Percentiles rank a stretch among this genome's conserved stretches.
These are phyloP conservation scores for Pleurotus ostreatus DNA, from an alignment of 768 basidiomycete genomes.

Conservation along the genomic window DNA sequence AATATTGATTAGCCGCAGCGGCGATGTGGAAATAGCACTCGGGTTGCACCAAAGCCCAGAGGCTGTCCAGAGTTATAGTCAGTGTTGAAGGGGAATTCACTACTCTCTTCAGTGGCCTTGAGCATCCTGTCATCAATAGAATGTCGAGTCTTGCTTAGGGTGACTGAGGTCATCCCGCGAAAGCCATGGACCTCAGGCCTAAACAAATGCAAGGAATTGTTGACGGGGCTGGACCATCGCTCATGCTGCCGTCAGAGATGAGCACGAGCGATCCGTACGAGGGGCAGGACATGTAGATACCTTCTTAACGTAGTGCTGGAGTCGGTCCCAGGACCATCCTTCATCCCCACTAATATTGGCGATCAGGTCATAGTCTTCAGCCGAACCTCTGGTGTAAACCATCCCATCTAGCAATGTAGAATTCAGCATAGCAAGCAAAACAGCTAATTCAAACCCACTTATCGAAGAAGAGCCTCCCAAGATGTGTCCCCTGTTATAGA, in stretches of 20 bases:
- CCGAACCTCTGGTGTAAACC: conserved; percentile 22
- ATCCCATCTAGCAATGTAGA: conserved; percentile 15
- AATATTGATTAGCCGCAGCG: not conserved
- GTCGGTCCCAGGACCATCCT: conserved; percentile 25
- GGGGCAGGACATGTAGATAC: conserved; percentile 26
- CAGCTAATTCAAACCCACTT: conserved; percentile 15
- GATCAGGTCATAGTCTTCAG: conserved; percentile 20
- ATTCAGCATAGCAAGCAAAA: not conserved
- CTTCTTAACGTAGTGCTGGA: conserved; percentile 19
- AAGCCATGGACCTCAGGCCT: conserved; percentile 23
- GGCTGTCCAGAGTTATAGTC: conserved; percentile 29
- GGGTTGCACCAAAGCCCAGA: conserved; percentile 22
- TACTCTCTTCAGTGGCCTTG: conserved; percentile 16
- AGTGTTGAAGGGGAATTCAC: conserved; percentile 26
- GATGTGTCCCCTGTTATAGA: conserved; percentile 17
- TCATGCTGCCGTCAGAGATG: conserved; percentile 10
- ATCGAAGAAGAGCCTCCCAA: conserved; percentile 23
- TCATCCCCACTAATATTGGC: conserved; percentile 20
- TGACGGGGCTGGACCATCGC: conserved; percentile 15
- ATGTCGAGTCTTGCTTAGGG: conserved; percentile 14
- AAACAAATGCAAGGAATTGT: conserved; percentile 19
- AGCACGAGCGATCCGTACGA: not conserved
- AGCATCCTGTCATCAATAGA: conserved; percentile 17
- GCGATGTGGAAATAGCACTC: not conserved
- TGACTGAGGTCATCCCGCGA: conserved; percentile 17